Base-by-base conservation (phyloP, 2,329 filamentous ascomycete species). In the Aspergillus caelatus region DNA sequence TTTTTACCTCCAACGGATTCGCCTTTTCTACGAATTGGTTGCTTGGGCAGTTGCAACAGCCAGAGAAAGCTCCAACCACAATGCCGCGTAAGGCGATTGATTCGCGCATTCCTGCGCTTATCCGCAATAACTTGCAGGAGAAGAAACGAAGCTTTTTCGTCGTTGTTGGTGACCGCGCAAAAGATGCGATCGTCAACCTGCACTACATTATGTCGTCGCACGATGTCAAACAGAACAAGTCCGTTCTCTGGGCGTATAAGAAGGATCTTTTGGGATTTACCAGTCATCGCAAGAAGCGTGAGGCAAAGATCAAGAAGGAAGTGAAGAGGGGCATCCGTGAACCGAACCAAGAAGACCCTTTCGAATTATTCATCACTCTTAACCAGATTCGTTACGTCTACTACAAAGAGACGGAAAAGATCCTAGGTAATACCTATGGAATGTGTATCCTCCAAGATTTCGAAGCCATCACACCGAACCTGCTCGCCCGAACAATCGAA, bases 371-470 rank as follows among this genome's bases (percentile, higher is more conserved):
- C 81, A 91, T 98, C 72, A 95, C 93, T 63, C 89, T 97, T 62
- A 92, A 98, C 82, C 93, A 97, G 79, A 97, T 99, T 77, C 91
- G 95, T 79, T 99, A 99, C 86, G 93, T 95, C 62, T 99, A 97
- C 85, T 99, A 99, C 84, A 99, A 99, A 81, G 95, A 99, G 82
- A 98, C 95, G 32, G 95, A 99, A 74, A 98, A 97, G 84, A 97
- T 99, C 75, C 81, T 98, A 62, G 95, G 95, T 77, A 96, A 98
- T 78, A 99, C 95, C 50, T 99, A 95, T 76, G 94, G 94, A 76
- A 97, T 97, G 92, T 97, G 93, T 78, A 96, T 99, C 68, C 82
- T 99, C 70, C 95, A 99, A 79, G 95, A 99, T 76, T 99, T 99
- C 73, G 95, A 99, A 80, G 95, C 94, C 46, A 87, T 99, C 70